Conservation (phyloP, 441 rosid species). For the Biscutella laevigata region DNA sequence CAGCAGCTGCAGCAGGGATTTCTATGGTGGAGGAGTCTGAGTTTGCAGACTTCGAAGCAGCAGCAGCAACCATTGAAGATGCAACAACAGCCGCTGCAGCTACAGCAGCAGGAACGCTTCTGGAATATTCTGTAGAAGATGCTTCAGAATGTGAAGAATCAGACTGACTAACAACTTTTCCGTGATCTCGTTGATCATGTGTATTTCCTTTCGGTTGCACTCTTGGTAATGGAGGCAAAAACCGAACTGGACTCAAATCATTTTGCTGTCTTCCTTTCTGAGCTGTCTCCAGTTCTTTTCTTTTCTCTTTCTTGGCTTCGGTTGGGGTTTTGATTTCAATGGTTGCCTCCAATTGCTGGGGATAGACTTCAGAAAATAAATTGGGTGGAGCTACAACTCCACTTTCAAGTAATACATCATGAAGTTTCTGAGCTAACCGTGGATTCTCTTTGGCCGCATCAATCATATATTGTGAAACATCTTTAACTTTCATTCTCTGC, state of each 20-base stretch:
- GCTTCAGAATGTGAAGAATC: slow-evolving; percentile 39
- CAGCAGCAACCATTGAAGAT: slow-evolving; percentile 93
- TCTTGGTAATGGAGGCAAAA: slow-evolving; percentile 60
- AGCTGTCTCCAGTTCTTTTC: slow-evolving; percentile 26
- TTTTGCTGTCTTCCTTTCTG: slow-evolving; percentile 19
- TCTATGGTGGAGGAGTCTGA: slow-evolving; percentile 43
- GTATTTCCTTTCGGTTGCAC: slow-evolving; percentile 35
- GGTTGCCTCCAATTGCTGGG: slow-evolving; percentile 34
- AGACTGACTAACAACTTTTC: slow-evolving; percentile 29
- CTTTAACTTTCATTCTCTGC: slow-evolving; percentile 86
- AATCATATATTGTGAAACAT: slow-evolving; percentile 90
- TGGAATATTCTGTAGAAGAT: slow-evolving; percentile 25
- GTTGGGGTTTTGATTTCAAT: slow-evolving; percentile 33
- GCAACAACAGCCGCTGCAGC: slow-evolving; percentile 96
- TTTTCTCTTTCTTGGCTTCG: slow-evolving; percentile 38
- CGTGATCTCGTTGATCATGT: slow-evolving; percentile 24
- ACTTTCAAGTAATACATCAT: slow-evolving; percentile 88
- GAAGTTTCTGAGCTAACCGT: slow-evolving; percentile 86
- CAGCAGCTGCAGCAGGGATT: slow-evolving; percentile 91
- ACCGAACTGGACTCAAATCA: slow-evolving; percentile 28
- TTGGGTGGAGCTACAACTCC: slow-evolving; percentile 92
- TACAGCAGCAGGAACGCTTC: slow-evolving; percentile 64
- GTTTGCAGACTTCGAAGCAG: slow-evolving; percentile 53
- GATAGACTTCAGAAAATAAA: slow-evolving; percentile 64
- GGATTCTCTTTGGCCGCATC: slow-evolving; percentile 99